Percentiles rank a stretch among this genome's conserved stretches.
These are phyloP conservation scores for Thelonectria discophora DNA, from an alignment of 2,329 filamentous ascomycete genomes.

Conservation along the genomic window DNA sequence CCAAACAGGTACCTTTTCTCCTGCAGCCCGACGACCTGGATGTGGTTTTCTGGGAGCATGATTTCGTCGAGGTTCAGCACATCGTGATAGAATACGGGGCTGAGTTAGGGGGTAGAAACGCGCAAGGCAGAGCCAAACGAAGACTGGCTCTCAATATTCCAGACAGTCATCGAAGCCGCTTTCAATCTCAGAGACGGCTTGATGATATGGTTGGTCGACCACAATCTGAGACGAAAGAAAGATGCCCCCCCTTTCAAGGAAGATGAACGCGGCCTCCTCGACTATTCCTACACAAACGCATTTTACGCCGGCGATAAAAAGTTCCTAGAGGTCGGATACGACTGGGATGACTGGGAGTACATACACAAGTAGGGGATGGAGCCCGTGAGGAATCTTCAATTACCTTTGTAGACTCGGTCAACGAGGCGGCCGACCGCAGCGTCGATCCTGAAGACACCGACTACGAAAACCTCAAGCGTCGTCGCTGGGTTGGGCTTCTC, in stretches of 20 bases:
- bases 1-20: slow-evolving; percentile 21
- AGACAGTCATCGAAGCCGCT: slow-evolving; percentile 1
- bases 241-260: background rate
- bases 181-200: background rate
- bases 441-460: background rate
- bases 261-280: no score
- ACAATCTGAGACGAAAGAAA: slow-evolving; percentile 11
- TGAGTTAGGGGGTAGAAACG: slow-evolving; percentile 6
- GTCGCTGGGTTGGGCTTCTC: slow-evolving; percentile 16
- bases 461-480: background rate
- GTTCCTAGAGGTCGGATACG: slow-evolving; percentile 8
- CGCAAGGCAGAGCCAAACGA: background rate
- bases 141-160: background rate
- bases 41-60: background rate
- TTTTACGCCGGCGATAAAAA: slow-evolving; percentile 24
- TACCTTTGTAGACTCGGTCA: background rate
- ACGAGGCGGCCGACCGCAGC: background rate
- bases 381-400: background rate
- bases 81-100: slow-evolving; percentile 19
- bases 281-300: accelerated
- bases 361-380: background rate
- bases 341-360: background rate
- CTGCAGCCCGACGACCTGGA: background rate
- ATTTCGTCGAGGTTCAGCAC: accelerated
- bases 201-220: slow-evolving; percentile 23